Percentiles rank a stretch among this genome's conserved stretches.
Evolutionary conservation across 352 stramenopile species (phyloP).

Genomic region (Pilasporangium apinafurcum): DNA sequence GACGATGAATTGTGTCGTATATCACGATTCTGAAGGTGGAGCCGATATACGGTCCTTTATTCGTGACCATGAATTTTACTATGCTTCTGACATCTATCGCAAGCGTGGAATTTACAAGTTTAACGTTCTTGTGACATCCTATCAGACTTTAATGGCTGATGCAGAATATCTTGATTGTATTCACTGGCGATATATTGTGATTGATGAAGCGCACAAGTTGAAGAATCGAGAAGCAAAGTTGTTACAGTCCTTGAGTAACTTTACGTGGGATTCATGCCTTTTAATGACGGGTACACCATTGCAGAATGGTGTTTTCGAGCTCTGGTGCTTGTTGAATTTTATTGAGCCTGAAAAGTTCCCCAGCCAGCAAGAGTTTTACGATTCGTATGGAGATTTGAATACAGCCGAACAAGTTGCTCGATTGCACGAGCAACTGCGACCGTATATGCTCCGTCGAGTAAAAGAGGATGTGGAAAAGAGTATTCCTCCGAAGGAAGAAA

Average conservation of each 20-base stretch:
- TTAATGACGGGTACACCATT: conserved; percentile 97
- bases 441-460: conserved; percentile 98
- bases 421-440: conserved; percentile 95
- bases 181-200: conserved; percentile 96
- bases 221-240: conserved; percentile 97
- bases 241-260: conserved; percentile 85
- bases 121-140: conserved; percentile 97
- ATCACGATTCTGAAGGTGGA: conserved; percentile 94
- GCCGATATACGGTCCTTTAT: conserved; percentile 91
- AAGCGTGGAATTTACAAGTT: conserved; percentile 88
- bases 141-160: conserved; percentile 94
- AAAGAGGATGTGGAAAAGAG: conserved; percentile 99
- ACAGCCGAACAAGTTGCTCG: conserved; percentile 94
- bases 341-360: conserved; percentile 95
- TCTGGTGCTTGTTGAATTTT: conserved; percentile 99
- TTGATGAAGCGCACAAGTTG: conserved; percentile 99
- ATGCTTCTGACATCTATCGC: conserved; percentile 77
- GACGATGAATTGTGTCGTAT: conserved; percentile 98
- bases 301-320: conserved; percentile 99
- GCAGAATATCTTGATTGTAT: conserved; percentile 91
- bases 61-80: conserved; percentile 96
- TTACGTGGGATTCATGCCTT: conserved; percentile 88
- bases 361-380: conserved; percentile 94
- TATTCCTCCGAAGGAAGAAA: conserved; percentile 98
- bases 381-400: conserved; percentile 95